phyloP scores from a whole-genome alignment of 768 basidiomycete genomes.

The Mycena haematopus region DNA sequence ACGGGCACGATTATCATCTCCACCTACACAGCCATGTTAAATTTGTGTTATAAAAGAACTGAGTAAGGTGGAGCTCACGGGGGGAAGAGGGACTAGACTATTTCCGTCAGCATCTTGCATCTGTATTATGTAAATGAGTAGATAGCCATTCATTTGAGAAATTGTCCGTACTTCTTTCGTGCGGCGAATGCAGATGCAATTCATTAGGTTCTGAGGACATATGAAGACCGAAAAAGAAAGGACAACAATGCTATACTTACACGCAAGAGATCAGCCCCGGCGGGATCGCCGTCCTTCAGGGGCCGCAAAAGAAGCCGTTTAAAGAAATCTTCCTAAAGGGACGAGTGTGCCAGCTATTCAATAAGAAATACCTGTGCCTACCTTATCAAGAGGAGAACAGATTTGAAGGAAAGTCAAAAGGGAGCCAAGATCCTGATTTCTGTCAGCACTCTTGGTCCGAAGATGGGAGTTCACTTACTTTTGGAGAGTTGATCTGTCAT shows the following conservation, averaged over 20 bases:
- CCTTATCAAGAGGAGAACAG: conserved; percentile 83
- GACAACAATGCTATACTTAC: conserved; percentile 42
- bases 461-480: conserved; percentile 43
- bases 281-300: conserved; percentile 68
- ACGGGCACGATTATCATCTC: conserved; percentile 81
- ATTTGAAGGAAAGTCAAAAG: conserved; percentile 83
- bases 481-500: conserved; percentile 78
- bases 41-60: neutral
- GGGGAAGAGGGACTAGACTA: conserved; percentile 75
- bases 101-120: conserved; percentile 87
- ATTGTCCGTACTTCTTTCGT: conserved; percentile 72
- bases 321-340: conserved; percentile 67
- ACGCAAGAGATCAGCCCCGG: conserved; percentile 73
- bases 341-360: neutral
- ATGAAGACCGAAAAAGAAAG: neutral
- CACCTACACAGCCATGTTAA: conserved; percentile 51
- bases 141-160: neutral
- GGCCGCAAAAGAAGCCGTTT: conserved; percentile 81
- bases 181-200: conserved; percentile 76
- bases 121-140: conserved; percentile 44
- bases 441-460: neutral
- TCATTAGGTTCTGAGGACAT: conserved; percentile 56
- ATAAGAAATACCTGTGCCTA: neutral
- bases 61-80: conserved; percentile 45
- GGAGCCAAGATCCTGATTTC: conserved; percentile 82